These are phyloP conservation scores for Coccomyxa sp. DNA, from an alignment of 139 green algal species.

Conservation along the genomic window DNA sequence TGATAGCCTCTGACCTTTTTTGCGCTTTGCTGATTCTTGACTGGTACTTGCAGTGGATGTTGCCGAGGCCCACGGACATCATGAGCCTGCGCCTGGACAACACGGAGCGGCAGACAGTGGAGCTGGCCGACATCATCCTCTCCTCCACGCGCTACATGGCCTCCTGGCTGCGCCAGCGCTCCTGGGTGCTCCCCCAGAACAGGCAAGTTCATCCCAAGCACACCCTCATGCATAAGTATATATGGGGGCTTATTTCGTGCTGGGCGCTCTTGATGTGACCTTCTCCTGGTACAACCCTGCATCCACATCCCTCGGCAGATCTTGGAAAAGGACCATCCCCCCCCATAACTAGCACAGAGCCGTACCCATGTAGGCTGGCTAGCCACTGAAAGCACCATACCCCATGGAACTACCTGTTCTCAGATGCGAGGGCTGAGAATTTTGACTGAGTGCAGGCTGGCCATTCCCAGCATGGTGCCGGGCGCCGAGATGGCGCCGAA, in stretches of 20 bases:
- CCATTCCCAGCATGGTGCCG: not conserved
- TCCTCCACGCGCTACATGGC: not conserved
- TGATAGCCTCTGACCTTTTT: too few species aligned
- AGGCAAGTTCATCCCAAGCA: too few species aligned
- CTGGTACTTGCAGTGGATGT: conserved; percentile 1
- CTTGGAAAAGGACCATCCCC: too few species aligned
- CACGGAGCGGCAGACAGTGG: not conserved
- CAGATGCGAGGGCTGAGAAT: not conserved
- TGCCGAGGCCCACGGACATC: not conserved
- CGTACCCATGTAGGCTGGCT: too few species aligned
- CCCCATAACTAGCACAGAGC: too few species aligned
- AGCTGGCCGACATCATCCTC: not conserved
- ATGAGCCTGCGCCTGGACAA: not conserved
- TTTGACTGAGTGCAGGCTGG: not conserved
- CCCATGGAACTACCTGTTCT: not conserved
- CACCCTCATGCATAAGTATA: too few species aligned
- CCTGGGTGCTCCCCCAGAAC: not conserved
- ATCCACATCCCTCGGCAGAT: too few species aligned
- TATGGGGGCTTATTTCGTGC: too few species aligned
- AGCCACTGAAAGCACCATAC: too few species aligned
- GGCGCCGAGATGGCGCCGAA: not conserved
- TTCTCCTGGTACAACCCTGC: too few species aligned
- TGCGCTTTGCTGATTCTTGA: too few species aligned
- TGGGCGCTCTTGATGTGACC: too few species aligned
- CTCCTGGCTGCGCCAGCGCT: not conserved